These are phyloP conservation scores for Rhodotorula sp. DNA, from an alignment of 1,284 basidiomycete species.

Conservation along the genomic window DNA sequence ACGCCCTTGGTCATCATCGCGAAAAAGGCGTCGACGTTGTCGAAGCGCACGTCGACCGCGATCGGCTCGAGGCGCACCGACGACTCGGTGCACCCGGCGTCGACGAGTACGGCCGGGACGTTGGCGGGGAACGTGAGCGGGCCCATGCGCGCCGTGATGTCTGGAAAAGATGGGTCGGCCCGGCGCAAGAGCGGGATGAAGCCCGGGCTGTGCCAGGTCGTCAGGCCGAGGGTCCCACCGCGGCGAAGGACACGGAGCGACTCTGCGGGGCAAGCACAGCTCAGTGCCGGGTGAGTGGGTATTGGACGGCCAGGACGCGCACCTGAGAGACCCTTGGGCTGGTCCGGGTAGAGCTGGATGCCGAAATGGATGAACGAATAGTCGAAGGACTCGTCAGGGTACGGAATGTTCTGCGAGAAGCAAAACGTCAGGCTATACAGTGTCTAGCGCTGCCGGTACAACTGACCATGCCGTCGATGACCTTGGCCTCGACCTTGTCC, in stretches of 20 bases:
- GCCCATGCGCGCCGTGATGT: neutral
- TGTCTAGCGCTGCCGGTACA: rapidly evolving
- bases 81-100: neutral
- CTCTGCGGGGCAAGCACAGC: neutral
- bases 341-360: constrained; percentile 15
- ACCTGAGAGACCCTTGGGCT: constrained; percentile 6
- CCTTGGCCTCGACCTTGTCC: neutral
- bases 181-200: constrained; percentile 7
- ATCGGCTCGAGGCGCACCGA: neutral
- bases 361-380: constrained; percentile 10
- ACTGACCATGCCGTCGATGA: constrained; percentile 8
- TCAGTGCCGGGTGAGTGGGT: too few species aligned
- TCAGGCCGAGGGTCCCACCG: neutral
- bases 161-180: constrained; percentile 3
- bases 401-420: constrained; percentile 1
- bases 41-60: neutral
- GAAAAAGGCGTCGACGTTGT: neutral
- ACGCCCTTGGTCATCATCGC: neutral
- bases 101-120: neutral
- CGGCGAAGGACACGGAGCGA: constrained; percentile 2
- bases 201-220: constrained; percentile 5
- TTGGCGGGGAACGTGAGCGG: neutral
- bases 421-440: neutral
- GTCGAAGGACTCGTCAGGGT: neutral
- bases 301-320: neutral